Base-by-base conservation (phyloP, 148 eudicot genomes). In the Nyssa sinensis region DNA sequence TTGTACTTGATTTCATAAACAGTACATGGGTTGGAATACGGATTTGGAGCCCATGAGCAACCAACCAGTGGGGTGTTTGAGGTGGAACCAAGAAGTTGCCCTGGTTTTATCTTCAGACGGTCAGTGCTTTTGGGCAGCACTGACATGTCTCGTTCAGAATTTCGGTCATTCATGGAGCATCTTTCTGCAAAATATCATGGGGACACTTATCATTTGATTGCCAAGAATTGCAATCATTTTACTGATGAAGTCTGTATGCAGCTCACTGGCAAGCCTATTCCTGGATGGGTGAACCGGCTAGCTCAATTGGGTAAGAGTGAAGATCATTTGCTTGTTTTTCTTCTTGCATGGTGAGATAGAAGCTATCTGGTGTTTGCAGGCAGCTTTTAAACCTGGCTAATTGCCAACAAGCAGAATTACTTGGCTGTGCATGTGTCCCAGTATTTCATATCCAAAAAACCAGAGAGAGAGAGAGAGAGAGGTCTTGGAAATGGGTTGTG, bases 141-240 rank as follows among this genome's bases (percentile, higher is more conserved):
- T 70, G 90, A 94, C 71, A 87, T 94, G 96, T 84, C 93, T 69
- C 78, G 76, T 41, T 66, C 90, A 41, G 98, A 94, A 75, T 87
- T 91, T 64, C 85, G 89, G 72, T 78, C 88, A 64, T 94, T 91
- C 76, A 87, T 94, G 88, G 93, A 85, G 84, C 85, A 84, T 66
- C 86, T 94, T 73, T 91, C 98, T 76, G 74, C 80, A 39, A 76
- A 84, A 76, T 94, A 90, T 82, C 96, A 90, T 37, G 98, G 97
- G 73, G 89, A 94, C 72, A 79, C 90, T 49, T 94, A 94, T 84
- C 91, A 92, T 81, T 86, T 94, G 84, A 87, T 92, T 86, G 89
- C 92, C 65, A 94, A 94, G 83, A 94, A 94, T 68, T 94, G 98
- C 88, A 94, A 94, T 71, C 98, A 94, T 87, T 94, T 94, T 76